phyloP scores from a whole-genome alignment of 306 rosid species.

The Cotoneaster glaucophyllus region DNA sequence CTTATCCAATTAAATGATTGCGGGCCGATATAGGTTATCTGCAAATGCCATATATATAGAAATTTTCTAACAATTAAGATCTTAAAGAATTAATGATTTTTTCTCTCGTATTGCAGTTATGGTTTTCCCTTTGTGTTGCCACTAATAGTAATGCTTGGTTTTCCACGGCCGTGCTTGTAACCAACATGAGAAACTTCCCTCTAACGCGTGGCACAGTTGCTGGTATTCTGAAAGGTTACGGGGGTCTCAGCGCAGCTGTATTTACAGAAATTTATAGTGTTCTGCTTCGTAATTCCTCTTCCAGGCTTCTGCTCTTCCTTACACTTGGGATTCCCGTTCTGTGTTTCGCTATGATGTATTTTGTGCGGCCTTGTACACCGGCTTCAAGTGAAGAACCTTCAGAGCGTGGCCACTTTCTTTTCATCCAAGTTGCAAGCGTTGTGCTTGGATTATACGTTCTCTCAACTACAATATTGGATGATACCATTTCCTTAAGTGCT shows the following conservation, averaged over 20 bases:
- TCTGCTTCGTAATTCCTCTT: conserved; percentile 51
- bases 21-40: not conserved
- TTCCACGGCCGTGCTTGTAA: conserved; percentile 60
- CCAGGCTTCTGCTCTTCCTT: conserved; percentile 54
- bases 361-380: conserved; percentile 68
- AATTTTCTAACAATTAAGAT: not conserved
- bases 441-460: conserved; percentile 57
- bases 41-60: not conserved
- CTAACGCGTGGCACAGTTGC: conserved; percentile 68
- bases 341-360: conserved; percentile 59
- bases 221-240: conserved; percentile 69
- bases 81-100: not conserved
- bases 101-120: conserved; percentile 37
- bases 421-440: conserved; percentile 56
- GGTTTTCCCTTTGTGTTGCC: conserved; percentile 57
- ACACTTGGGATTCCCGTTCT: conserved; percentile 54
- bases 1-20: not conserved
- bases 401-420: conserved; percentile 50
- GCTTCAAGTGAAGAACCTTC: conserved; percentile 47
- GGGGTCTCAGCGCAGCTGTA: conserved; percentile 70
- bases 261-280: conserved; percentile 53
- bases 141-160: conserved; percentile 80
- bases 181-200: conserved; percentile 88
- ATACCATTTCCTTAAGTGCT: conserved; percentile 21
- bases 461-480: conserved; percentile 37